Evolutionary conservation across 2,329 filamentous ascomycete species (phyloP).

Genomic region (Thelonectria discophora): DNA sequence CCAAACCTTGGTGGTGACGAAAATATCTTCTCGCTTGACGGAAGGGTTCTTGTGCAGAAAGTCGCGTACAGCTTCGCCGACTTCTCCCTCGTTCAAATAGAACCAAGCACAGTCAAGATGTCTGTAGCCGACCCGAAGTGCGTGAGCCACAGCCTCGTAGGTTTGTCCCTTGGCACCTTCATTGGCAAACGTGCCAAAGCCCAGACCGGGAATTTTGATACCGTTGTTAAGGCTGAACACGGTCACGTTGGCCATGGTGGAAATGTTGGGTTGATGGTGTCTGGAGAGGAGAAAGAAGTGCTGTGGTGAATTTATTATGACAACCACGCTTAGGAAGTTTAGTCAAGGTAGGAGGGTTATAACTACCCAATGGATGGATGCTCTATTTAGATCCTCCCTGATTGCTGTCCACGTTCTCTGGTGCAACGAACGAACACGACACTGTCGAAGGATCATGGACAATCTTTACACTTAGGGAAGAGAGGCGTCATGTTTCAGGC

Average conservation of each 20-base stretch:
- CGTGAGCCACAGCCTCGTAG: constrained; percentile 49
- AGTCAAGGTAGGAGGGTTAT: too few species aligned
- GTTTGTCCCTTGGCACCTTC: constrained; percentile 57
- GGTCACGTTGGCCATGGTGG: constrained; percentile 39
- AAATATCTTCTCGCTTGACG: constrained; percentile 50
- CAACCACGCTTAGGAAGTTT: too few species aligned
- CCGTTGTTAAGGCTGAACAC: constrained; percentile 59
- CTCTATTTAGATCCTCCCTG: too few species aligned
- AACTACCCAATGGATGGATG: too few species aligned
- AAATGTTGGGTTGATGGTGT: constrained; percentile 3
- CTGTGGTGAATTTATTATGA: too few species aligned
- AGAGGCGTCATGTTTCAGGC: neutral
- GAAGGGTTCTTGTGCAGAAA: constrained; percentile 41
- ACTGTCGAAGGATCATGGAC: too few species aligned
- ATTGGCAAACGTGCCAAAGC: constrained; percentile 73
- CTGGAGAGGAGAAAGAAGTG: neutral
- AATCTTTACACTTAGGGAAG: too few species aligned
- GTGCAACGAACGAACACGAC: too few species aligned
- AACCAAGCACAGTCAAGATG: constrained; percentile 60
- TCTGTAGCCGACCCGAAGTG: constrained; percentile 55
- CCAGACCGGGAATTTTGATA: constrained; percentile 68
- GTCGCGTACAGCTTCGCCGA: constrained; percentile 53
- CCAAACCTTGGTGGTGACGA: constrained; percentile 69
- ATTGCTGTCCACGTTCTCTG: too few species aligned
- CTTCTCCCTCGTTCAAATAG: constrained; percentile 56